Conservation (phyloP, 148 eudicot species). For the Nepenthes mirabilis region DNA sequence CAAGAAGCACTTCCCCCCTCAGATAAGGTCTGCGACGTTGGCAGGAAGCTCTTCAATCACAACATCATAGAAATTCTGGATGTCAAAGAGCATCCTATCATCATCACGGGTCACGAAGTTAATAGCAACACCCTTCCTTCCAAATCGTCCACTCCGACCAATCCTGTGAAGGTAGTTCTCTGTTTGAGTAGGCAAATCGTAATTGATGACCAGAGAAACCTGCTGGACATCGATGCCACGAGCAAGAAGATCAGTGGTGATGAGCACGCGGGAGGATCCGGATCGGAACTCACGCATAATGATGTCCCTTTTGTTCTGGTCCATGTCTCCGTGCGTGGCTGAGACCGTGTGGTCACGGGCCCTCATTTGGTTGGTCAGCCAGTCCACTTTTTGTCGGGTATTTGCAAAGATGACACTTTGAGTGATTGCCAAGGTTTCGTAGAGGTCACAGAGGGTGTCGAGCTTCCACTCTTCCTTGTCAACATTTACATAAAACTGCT, state of each 20-base stretch:
- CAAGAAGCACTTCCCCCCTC: constrained; percentile 4
- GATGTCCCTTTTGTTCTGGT: constrained; percentile 62
- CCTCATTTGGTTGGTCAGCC: constrained; percentile 76
- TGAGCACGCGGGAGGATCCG: constrained; percentile 69
- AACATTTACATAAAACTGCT: constrained; percentile 64
- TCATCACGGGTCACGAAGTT: constrained; percentile 62
- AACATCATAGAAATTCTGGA: constrained; percentile 64
- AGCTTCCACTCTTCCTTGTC: constrained; percentile 81
- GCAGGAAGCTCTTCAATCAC: constrained; percentile 64
- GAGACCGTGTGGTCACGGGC: constrained; percentile 78
- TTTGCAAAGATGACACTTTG: constrained; percentile 71
- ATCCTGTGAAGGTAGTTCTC: constrained; percentile 73
- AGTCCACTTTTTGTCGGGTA: constrained; percentile 70
- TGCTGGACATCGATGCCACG: constrained; percentile 85
- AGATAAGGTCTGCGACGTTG: constrained; percentile 65
- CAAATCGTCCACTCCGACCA: constrained; percentile 72
- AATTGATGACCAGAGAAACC: constrained; percentile 68
- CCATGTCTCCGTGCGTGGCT: constrained; percentile 82
- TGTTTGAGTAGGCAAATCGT: constrained; percentile 65
- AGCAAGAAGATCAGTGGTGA: constrained; percentile 65
- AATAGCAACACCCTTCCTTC: constrained; percentile 78
- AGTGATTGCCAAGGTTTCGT: constrained; percentile 62
- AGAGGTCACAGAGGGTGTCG: constrained; percentile 66
- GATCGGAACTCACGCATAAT: constrained; percentile 73
- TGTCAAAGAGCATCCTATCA: constrained; percentile 59